A percentile compares a stretch with the other conserved stretches of the same genome.
Conservation (phyloP, 129 eudicot species). For the Artemisia tridentata region DNA sequence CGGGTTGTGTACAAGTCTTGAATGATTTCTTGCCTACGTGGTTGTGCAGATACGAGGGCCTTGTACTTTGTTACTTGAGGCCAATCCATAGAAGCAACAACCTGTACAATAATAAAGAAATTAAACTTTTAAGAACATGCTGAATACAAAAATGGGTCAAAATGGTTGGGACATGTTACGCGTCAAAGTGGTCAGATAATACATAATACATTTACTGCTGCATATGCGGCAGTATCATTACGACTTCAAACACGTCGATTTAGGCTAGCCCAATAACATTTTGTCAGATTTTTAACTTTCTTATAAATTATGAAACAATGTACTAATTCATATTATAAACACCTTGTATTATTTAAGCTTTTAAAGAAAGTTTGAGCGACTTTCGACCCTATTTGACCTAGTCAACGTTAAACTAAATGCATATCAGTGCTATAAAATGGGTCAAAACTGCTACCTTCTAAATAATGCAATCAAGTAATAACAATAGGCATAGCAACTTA, state of each 20-base stretch:
- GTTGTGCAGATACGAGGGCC: background rate
- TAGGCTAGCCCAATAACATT: no score
- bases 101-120: background rate
- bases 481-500: background rate
- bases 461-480: no score
- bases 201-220: no score
- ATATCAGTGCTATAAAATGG: background rate
- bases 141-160: background rate
- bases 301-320: no score
- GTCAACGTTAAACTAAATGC: no score
- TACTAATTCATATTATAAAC: no score
- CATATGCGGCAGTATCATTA: no score
- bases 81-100: background rate
- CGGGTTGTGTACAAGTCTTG: background rate
- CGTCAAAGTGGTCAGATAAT: no score
- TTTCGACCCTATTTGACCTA: background rate
- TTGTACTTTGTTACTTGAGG: background rate
- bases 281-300: no score
- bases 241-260: no score
- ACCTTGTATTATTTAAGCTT: no score
- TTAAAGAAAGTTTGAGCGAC: no score
- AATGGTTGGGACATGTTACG: background rate
- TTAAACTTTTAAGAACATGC: background rate
- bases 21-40: background rate
- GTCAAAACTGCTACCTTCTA: background rate